Evolutionary conservation across 2,329 filamentous ascomycete species (phyloP).

Genomic region (Botrytis porri): DNA sequence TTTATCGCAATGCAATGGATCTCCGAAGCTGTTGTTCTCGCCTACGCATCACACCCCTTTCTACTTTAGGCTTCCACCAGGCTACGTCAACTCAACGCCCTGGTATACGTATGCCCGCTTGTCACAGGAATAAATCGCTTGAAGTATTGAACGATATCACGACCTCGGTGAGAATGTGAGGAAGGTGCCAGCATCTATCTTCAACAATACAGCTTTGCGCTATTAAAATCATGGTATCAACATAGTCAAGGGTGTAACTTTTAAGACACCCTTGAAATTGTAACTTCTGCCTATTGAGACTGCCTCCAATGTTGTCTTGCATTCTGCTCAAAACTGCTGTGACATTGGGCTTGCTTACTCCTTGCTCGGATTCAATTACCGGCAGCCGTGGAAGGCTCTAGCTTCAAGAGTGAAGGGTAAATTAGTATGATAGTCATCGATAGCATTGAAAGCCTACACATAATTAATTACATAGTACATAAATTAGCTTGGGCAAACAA

Average conservation of each 20-base stretch:
- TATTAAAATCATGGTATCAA: background rate
- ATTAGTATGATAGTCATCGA: background rate
- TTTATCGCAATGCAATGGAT: background rate
- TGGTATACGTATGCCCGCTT: background rate
- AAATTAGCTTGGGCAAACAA: background rate
- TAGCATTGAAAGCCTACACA: background rate
- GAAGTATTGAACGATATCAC: background rate
- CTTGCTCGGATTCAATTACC: background rate
- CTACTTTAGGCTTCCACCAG: conserved; percentile 13
- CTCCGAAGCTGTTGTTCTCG: background rate
- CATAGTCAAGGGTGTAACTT: background rate
- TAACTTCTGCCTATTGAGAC: background rate
- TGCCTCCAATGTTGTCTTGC: background rate
- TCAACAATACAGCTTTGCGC: background rate
- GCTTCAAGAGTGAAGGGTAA: background rate
- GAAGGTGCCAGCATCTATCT: background rate
- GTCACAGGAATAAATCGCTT: background rate
- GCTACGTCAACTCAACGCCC: conserved; percentile 1
- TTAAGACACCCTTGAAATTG: background rate
- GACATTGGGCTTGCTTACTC: background rate
- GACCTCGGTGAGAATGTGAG: background rate
- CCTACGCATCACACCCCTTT: conserved; percentile 11
- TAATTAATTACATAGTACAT: background rate
- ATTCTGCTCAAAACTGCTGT: background rate
- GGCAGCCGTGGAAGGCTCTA: background rate